Percentiles rank a stretch among this genome's conserved stretches.
These are phyloP conservation scores for Comarum palustre DNA, from an alignment of 306 rosid genomes.

Conservation along the genomic window DNA sequence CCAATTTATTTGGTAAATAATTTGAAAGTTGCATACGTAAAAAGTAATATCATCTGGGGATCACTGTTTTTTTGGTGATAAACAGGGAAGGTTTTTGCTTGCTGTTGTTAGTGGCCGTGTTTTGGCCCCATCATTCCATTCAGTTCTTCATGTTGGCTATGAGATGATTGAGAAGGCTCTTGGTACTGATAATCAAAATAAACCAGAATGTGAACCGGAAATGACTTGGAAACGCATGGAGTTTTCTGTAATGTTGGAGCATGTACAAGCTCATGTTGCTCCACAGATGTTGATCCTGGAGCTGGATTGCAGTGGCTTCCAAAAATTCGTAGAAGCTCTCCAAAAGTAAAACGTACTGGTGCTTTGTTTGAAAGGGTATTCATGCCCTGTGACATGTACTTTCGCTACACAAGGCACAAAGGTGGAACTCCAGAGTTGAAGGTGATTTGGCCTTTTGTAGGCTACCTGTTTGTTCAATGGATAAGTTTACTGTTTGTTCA, in stretches of 20 bases:
- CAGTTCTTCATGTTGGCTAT: conserved; percentile 83
- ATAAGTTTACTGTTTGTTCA: background rate
- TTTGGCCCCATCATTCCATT: conserved; percentile 92
- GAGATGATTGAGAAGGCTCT: conserved; percentile 96
- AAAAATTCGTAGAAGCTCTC: conserved; percentile 84
- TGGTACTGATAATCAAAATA: conserved; percentile 52
- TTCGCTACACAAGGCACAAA: conserved; percentile 90
- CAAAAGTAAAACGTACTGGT: conserved; percentile 97
- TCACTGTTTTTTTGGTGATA: conserved; percentile 3
- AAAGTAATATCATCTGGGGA: conserved; percentile 1
- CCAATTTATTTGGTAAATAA: background rate
- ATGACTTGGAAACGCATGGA: conserved; percentile 96
- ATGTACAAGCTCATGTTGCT: conserved; percentile 99
- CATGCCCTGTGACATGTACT: conserved; percentile 98
- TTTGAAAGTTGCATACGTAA: background rate
- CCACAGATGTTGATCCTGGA: conserved; percentile 99
- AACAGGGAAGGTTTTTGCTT: conserved; percentile 95
- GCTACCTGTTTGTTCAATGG: background rate
- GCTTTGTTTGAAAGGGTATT: conserved; percentile 99
- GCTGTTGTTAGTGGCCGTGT: conserved; percentile 98
- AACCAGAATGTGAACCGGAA: conserved; percentile 78
- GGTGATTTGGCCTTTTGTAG: conserved; percentile 35
- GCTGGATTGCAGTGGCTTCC: conserved; percentile 99
- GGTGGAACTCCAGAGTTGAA: conserved; percentile 96
- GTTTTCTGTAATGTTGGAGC: conserved; percentile 90